Evolutionary conservation across 768 basidiomycete species (phyloP), one percentile per base, ranked within the genome.

Genomic region (Mrakia gelida): DNA sequence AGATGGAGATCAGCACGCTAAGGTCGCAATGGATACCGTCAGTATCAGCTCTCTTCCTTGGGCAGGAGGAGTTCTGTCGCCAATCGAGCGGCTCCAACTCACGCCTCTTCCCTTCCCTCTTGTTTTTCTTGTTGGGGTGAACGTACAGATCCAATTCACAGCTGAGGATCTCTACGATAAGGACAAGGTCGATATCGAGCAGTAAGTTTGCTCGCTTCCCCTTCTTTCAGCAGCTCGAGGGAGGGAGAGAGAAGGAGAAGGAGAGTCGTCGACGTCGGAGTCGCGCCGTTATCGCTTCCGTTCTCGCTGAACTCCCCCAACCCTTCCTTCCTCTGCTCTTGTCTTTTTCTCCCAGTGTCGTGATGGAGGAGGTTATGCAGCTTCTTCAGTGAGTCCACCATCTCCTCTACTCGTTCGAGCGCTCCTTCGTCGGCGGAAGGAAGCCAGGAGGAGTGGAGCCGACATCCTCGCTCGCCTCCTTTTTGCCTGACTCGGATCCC

Each of bases 111-210:
- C 38, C 41, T 18, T 32, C 75, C 38, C n/a, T 71, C n/a, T 32
- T 15, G n/a, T 38, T 32, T 1, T 7, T 21, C 5, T 38, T 52
- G 8, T 54, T 10, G 18, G 61, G 41, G 54, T 3, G n/a, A n/a
- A n/a, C 63, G 45, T 52, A 2, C 21, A 84, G 83, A 85, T 85
- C 80, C 81, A 82, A 67, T 84, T 85, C 81, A 85, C 84, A 49
- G 84, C 83, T 74, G 80, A 81, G 81, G 84, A 85, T 80, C 77
- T 85, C 71, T 98, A 97, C 85, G 95, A 97, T 86, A 96, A 96
- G 87, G 96, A 98, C 86, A 98, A 98, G 87, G 96, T 98, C 86
- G 96, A 98, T 86, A 88, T 98, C 79, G 96, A 98, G 88, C 96
- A 94, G 49, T 52, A 7, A 16, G 49, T 21, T 21, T 52, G 16